Percentiles rank a stretch among this genome's conserved stretches.
These are phyloP conservation scores for Sugiyamaella xylanicola DNA, from an alignment of 1,139 yeast genomes.

Conservation along the genomic window DNA sequence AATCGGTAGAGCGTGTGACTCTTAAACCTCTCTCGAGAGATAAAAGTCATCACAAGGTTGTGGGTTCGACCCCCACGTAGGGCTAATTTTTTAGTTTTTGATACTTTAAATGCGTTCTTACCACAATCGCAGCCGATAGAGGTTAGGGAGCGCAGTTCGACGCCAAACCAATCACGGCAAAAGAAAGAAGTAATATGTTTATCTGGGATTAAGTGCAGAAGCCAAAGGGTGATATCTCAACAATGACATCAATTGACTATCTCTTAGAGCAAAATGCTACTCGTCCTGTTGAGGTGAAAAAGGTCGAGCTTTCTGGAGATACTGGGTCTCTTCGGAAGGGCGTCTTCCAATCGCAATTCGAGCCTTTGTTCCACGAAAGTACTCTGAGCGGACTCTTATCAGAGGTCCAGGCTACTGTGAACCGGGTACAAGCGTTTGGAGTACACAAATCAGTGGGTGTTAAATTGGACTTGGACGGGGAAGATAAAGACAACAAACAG, in stretches of 20 bases:
- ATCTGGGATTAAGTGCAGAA: neutral
- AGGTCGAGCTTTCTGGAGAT: conserved; percentile 58
- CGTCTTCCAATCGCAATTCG: conserved; percentile 57
- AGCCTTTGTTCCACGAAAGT: conserved; percentile 50
- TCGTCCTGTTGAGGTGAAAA: conserved; percentile 39
- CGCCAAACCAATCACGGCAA: neutral
- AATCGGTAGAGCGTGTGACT: conserved; percentile 34
- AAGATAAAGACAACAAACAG: conserved; percentile 21
- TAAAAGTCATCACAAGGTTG: conserved; percentile 32
- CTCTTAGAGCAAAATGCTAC: conserved; percentile 19
- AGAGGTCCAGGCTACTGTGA: conserved; percentile 39
- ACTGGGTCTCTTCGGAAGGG: conserved; percentile 52
- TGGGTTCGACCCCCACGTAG: conserved; percentile 34
- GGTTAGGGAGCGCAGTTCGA: too few species aligned
- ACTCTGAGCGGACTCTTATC: conserved; percentile 37
- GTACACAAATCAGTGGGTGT: conserved; percentile 52
- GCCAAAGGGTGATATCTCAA: neutral
- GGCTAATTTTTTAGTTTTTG: conserved; percentile 23
- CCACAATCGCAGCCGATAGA: too few species aligned
- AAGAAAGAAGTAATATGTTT: neutral
- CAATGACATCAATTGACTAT: conserved; percentile 13
- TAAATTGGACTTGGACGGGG: conserved; percentile 42
- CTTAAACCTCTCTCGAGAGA: conserved; percentile 25
- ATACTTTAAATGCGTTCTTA: too few species aligned
- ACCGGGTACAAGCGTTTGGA: conserved; percentile 42